Percentiles rank a stretch among this genome's conserved stretches.
These are phyloP conservation scores for Alternaria brassicae DNA, from an alignment of 2,329 filamentous ascomycete species.

Conservation along the genomic window DNA sequence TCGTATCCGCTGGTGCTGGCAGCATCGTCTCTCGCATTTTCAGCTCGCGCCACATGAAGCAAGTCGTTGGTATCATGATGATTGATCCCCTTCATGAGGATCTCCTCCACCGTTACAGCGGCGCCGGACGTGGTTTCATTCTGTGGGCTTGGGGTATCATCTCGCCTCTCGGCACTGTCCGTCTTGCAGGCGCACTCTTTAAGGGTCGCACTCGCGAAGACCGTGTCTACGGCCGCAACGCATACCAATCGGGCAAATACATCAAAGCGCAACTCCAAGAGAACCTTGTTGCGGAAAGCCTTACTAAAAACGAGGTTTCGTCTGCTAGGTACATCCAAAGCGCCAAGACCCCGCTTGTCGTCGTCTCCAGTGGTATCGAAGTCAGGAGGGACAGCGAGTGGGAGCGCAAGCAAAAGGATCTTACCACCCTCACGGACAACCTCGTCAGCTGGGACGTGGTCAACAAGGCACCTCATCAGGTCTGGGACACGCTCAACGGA, in stretches of 20 bases:
- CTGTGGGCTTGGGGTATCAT: slow-evolving; percentile 88
- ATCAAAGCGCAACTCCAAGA: slow-evolving; percentile 94
- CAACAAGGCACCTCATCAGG: slow-evolving; percentile 80
- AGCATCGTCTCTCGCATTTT: slow-evolving; percentile 92
- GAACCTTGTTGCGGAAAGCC: slow-evolving; percentile 82
- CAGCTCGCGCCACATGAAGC: slow-evolving; percentile 77
- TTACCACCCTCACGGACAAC: slow-evolving; percentile 80
- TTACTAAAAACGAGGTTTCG: slow-evolving; percentile 82
- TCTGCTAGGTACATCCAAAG: slow-evolving; percentile 81
- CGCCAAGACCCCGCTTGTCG: slow-evolving; percentile 74
- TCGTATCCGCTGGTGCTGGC: slow-evolving; percentile 85
- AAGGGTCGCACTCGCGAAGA: slow-evolving; percentile 80
- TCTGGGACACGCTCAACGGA: slow-evolving; percentile 81
- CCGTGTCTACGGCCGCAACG: slow-evolving; percentile 80
- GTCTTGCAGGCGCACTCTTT: slow-evolving; percentile 81
- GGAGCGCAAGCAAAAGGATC: slow-evolving; percentile 83
- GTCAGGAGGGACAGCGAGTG: slow-evolving; percentile 72
- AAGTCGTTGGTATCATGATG: slow-evolving; percentile 80
- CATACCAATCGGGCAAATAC: slow-evolving; percentile 80
- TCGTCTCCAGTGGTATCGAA: slow-evolving; percentile 82
- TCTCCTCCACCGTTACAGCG: slow-evolving; percentile 72
- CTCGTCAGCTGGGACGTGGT: slow-evolving; percentile 87
- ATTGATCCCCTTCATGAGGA: slow-evolving; percentile 92
- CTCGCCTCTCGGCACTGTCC: slow-evolving; percentile 84
- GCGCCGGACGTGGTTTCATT: slow-evolving; percentile 75